A percentile compares a stretch with the other conserved stretches of the same genome.
Conservation (phyloP, 306 rosid species). For the Medicago lupulina region DNA sequence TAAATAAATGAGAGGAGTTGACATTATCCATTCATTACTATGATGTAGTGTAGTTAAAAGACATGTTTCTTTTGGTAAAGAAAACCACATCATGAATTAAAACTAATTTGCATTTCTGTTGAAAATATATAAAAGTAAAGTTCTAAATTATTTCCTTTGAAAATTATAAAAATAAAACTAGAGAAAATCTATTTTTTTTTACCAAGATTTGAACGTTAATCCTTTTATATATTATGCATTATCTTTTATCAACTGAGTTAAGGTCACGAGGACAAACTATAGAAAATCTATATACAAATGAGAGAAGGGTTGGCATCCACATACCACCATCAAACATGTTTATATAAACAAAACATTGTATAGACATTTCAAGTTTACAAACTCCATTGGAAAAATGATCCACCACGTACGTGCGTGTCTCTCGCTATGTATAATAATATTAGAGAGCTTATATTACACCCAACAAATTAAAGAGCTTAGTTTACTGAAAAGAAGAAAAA, state of each 20-base stretch:
- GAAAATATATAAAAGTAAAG: no score
- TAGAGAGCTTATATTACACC: no score
- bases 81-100: not conserved
- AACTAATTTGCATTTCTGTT: not conserved
- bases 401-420: conserved; percentile 7
- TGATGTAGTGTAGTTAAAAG: not conserved
- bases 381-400: not conserved
- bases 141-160: not conserved
- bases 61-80: not conserved
- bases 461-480: no score
- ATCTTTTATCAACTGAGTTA: no score
- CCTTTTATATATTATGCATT: no score
- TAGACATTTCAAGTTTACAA: conserved; percentile 10
- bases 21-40: not conserved
- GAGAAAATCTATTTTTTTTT: no score
- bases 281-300: not conserved
- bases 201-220: no score
- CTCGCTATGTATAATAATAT: no score
- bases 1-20: conserved; percentile 21
- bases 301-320: conserved; percentile 3
- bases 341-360: not conserved
- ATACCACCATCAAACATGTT: not conserved
- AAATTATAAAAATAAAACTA: not conserved
- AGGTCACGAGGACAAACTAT: no score
- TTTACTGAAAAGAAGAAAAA: no score